Evolutionary conservation across 148 eudicot species (phyloP).

Genomic region (Polygonum aviculare): DNA sequence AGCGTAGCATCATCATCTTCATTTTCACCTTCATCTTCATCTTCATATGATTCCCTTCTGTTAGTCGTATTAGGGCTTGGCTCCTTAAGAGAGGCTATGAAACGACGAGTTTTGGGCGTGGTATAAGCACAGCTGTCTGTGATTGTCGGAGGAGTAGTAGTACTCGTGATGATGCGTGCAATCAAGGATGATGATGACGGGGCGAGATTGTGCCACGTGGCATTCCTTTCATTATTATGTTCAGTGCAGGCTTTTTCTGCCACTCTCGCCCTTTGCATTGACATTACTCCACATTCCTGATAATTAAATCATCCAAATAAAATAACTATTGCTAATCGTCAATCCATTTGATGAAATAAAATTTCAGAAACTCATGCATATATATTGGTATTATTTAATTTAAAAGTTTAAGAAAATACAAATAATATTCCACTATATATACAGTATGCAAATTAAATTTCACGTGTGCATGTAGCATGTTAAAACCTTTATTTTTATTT

Average conservation of each 20-base stretch:
- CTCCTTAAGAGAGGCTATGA: background rate
- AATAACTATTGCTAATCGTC: no score
- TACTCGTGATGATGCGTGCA: background rate
- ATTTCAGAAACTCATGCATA: background rate
- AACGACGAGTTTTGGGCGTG: slow-evolving; percentile 1
- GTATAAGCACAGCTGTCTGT: background rate
- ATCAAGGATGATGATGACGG: slow-evolving; percentile 9
- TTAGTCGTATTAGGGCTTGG: background rate
- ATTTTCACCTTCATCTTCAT: background rate
- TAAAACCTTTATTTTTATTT: no score
- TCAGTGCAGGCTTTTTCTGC: slow-evolving; percentile 19
- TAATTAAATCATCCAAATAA: background rate
- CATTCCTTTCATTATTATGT: slow-evolving; percentile 34
- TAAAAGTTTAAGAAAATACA: no score
- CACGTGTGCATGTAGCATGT: no score
- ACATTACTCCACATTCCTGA: slow-evolving; percentile 25
- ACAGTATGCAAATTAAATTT: no score
- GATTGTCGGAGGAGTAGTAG: slow-evolving; percentile 11
- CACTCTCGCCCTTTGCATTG: slow-evolving; percentile 23
- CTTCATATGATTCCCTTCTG: background rate
- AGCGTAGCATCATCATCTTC: slow-evolving; percentile 23
- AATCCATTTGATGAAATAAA: no score
- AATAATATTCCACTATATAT: no score
- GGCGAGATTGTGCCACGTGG: slow-evolving; percentile 43
- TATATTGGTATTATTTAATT: background rate